Base-by-base conservation (phyloP, 2,329 filamentous ascomycete genomes). In the Nemania sp. region DNA sequence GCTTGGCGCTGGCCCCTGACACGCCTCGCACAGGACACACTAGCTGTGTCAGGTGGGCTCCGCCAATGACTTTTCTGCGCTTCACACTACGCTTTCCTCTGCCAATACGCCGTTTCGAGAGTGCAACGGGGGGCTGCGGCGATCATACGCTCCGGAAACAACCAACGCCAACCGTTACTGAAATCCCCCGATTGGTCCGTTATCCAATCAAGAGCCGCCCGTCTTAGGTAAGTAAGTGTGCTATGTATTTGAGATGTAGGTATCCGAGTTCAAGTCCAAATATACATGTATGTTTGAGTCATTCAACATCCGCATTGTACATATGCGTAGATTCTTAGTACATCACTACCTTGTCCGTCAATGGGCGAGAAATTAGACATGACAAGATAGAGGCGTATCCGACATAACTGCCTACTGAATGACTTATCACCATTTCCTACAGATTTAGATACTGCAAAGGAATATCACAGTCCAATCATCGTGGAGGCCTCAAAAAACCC, bases 1-100 rank as follows among this genome's bases (percentile, higher is more conserved):
- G 49, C 64, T 62, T 68, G 60, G 52, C 64, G 61, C 59, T 5
- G 53, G 43, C 66, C 62, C 62, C 67, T 67, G 64, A 69, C 29
- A 56, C 41, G 58, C 65, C 59, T 57, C 13, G 41, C 61, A 7
- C 35, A 32, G 5, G 8, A 8, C 29, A 32, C 29, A 8, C 32
- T 8, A 35, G 32, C 32, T 24, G 63, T 63, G 59, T 67, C 67
- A 67, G 59, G 22, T 11, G 5, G 29, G 26, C 43, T 22, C 60
- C 32, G 27, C 60, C 41, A 47, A 43, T 20, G 29, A 24, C 58
- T 29, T 29, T 32, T 10, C 22, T 43, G 41, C 41, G 13, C 18
- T 43, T n/a, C n/a, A n/a, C n/a, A n/a, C n/a, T n/a, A n/a, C n/a
- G n/a, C 27, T 38, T 38, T 20, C 45, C n/a, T 15, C 15, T 4